A percentile compares a stretch with the other conserved stretches of the same genome.
These are phyloP conservation scores for Sporothrix humicola DNA, from an alignment of 2,329 filamentous ascomycete genomes.

Conservation along the genomic window DNA sequence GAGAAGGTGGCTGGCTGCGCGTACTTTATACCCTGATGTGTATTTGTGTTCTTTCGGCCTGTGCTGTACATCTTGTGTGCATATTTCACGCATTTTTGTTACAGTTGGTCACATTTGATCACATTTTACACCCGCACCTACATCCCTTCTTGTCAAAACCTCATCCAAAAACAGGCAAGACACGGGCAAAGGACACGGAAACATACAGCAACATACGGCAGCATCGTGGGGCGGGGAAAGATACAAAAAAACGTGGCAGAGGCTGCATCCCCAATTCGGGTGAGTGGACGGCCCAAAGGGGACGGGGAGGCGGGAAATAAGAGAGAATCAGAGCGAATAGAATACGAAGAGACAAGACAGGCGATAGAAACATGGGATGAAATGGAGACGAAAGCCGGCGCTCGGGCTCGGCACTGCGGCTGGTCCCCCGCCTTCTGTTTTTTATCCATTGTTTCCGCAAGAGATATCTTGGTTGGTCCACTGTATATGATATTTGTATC, in stretches of 20 bases:
- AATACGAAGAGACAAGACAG: not conserved
- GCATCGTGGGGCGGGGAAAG: not conserved
- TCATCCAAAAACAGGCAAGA: not conserved
- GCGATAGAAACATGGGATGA: not conserved
- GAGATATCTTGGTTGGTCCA: not conserved
- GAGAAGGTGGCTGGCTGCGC: not conserved
- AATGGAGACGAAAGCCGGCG: not conserved
- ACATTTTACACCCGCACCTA: not conserved
- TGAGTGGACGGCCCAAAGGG: conserved; percentile 22
- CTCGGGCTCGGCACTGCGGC: conserved; percentile 21
- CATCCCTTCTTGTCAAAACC: not conserved
- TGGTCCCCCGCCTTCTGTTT: conserved; percentile 2
- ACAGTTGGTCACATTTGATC: not conserved
- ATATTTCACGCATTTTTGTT: not conserved
- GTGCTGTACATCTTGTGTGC: not conserved
- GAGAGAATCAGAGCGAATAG: not conserved
- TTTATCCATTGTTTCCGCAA: not conserved
- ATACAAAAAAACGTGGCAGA: conserved; percentile 6
- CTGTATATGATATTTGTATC: not conserved
- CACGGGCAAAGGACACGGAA: conserved; percentile 18
- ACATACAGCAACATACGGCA: not conserved
- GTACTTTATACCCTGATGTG: not conserved
- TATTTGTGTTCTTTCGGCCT: not conserved
- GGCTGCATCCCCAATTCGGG: conserved; percentile 25
- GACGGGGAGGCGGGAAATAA: not conserved